Conservation (phyloP, 1,284 basidiomycete species). For the Dichomitus squalens region DNA sequence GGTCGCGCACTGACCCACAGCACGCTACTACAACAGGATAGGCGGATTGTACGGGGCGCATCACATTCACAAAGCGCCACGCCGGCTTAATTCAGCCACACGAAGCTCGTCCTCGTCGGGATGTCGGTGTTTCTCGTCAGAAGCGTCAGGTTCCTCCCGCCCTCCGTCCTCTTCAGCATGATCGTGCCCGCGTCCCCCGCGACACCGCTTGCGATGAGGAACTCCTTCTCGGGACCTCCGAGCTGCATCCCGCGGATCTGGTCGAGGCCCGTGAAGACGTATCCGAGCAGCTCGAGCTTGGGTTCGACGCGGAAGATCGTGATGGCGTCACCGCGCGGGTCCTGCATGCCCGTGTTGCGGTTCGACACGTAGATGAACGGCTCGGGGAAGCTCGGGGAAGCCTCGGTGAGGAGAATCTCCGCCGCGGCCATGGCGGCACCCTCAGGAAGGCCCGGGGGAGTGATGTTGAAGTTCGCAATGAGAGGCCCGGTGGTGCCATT, state of each 20-base stretch:
- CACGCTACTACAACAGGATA: no score
- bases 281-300: constrained; percentile 41
- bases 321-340: constrained; percentile 40
- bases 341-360: constrained; percentile 40
- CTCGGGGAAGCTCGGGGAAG: constrained; percentile 34
- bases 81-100: constrained; percentile 40
- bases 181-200: constrained; percentile 56
- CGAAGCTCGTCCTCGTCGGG: constrained; percentile 55
- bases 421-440: constrained; percentile 54
- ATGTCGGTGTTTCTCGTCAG: constrained; percentile 54
- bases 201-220: constrained; percentile 56
- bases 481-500: constrained; percentile 44
- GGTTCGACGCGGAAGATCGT: constrained; percentile 36
- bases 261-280: constrained; percentile 64
- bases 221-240: constrained; percentile 54
- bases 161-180: constrained; percentile 54
- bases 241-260: constrained; percentile 67
- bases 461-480: constrained; percentile 56
- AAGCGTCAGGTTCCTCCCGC: constrained; percentile 51
- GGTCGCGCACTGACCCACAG: no score
- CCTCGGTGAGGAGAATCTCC: constrained; percentile 43
- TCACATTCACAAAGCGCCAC: no score
- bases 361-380: constrained; percentile 43
- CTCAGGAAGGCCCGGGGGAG: constrained; percentile 51
- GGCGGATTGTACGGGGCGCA: no score